phyloP scores from a whole-genome alignment of 139 green algal species.

The Chlorella sp. region DNA sequence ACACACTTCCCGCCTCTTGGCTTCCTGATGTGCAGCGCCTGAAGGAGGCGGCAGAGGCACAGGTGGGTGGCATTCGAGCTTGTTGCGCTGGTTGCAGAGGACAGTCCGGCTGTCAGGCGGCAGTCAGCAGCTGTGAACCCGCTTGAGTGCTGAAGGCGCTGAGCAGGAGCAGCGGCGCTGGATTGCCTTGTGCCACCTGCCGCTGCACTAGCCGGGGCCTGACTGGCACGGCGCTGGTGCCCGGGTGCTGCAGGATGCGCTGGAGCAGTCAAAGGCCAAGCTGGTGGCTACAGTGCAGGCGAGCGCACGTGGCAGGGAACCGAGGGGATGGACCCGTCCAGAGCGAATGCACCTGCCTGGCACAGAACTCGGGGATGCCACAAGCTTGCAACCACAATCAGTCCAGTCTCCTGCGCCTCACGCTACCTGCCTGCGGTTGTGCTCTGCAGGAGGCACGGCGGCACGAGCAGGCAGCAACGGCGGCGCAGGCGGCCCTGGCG shows the following conservation, averaged over 20 bases:
- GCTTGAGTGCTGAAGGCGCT: too few relatives aligned
- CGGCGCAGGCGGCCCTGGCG: constrained; percentile 1
- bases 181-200: neutral
- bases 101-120: too few relatives aligned
- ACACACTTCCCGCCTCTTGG: too few relatives aligned
- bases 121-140: too few relatives aligned
- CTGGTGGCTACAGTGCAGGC: neutral
- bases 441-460: constrained; percentile 6
- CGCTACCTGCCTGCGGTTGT: too few relatives aligned
- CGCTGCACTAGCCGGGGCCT: neutral
- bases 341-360: too few relatives aligned
- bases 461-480: neutral
- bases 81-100: too few relatives aligned
- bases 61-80: neutral
- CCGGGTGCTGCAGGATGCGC: neutral
- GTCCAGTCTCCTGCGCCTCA: too few relatives aligned
- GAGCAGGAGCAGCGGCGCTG: neutral
- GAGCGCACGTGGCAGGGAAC: neutral
- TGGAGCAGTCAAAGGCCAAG: constrained; percentile 16
- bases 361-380: too few relatives aligned
- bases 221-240: neutral
- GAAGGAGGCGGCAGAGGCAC: constrained; percentile 9
- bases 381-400: too few relatives aligned
- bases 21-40: neutral
- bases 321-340: too few relatives aligned